These are phyloP conservation scores for Suhomyces bolitotheri DNA, from an alignment of 1,139 yeast species.

Conservation along the genomic window DNA sequence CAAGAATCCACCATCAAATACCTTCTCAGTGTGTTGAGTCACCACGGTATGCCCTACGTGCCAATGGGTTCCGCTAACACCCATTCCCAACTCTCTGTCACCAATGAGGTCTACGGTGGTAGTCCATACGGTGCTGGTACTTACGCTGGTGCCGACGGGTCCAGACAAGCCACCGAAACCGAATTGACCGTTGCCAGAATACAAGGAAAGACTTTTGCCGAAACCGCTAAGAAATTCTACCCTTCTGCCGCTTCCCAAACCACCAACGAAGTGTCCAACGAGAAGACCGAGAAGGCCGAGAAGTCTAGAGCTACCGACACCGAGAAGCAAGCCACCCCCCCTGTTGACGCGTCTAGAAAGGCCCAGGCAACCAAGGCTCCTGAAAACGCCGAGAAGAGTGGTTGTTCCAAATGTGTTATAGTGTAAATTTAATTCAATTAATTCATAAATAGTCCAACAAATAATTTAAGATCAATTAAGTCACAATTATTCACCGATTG, in stretches of 20 bases:
- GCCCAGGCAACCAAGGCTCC: conserved; percentile 12
- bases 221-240: conserved; percentile 30
- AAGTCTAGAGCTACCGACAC: neutral
- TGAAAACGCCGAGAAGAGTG: conserved; percentile 11
- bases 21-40: conserved; percentile 39
- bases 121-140: conserved; percentile 56
- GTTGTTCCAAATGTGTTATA: conserved; percentile 16
- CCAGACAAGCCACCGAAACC: conserved; percentile 41
- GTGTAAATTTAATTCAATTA: conserved; percentile 15
- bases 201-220: conserved; percentile 47
- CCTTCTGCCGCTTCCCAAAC: conserved; percentile 1
- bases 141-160: conserved; percentile 50
- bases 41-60: conserved; percentile 53
- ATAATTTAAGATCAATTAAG: too few relatives aligned
- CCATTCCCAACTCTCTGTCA: conserved; percentile 25
- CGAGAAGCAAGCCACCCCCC: neutral
- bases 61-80: conserved; percentile 49
- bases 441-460: too few relatives aligned
- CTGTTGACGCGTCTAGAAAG: conserved; percentile 2
- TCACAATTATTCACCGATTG: too few relatives aligned
- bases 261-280: conserved; percentile 2
- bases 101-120: conserved; percentile 47
- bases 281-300: neutral
- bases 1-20: conserved; percentile 46
- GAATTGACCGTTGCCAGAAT: conserved; percentile 41